Evolutionary conservation across 768 basidiomycete genomes (phyloP), one percentile per base, ranked within the genome.

Genomic region (Pleurotus citrinopileatus): DNA sequence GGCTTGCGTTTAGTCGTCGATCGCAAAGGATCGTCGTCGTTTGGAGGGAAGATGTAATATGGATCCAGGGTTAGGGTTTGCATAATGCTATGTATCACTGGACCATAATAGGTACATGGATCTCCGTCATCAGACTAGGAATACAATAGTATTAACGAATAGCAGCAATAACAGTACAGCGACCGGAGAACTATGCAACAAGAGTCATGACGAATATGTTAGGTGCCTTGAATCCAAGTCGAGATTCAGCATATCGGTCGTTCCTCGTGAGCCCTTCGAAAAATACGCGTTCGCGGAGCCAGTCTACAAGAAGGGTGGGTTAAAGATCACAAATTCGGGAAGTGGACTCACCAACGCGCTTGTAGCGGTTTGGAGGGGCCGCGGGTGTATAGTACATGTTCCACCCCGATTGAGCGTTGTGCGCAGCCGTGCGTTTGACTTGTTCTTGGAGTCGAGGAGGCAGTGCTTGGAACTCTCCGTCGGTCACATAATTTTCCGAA

Each of bases 161-260:
- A 40, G 6, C 6, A 40, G 6, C 6, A 17, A 6, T 19, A 40
- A 40, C n/a, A 44, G 5, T 5, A 23, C 13, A 44, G 23, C 5
- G 42, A 44, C 6, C 19, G 25, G 23, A 7, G 17, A 22, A 50
- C 36, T 22, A 84, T n/a, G 74, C 67, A 9, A 74, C 72, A 36
- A 89, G 58, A 52, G 78, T 76, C 85, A 92, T 82, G 34, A 91
- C 74, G 63, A 89, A 89, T 34, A 91, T 79, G 63, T 93, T 92
- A 4, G 89, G 82, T 2, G 91, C 91, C 52, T 75, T 78, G 69
- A 82, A 93, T 1, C 91, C 91, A 25, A 93, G 80, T 4, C 89
- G 79, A 7, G 73, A 64, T 23, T 68, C 59, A 1, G 77, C 72
- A 59, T 91, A 92, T 6, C 60, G 62, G 59, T 90, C 87, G 58